Evolutionary conservation across 2,329 filamentous ascomycete genomes (phyloP), one percentile per base, ranked within the genome.

Genomic region (Alternaria sp.): DNA sequence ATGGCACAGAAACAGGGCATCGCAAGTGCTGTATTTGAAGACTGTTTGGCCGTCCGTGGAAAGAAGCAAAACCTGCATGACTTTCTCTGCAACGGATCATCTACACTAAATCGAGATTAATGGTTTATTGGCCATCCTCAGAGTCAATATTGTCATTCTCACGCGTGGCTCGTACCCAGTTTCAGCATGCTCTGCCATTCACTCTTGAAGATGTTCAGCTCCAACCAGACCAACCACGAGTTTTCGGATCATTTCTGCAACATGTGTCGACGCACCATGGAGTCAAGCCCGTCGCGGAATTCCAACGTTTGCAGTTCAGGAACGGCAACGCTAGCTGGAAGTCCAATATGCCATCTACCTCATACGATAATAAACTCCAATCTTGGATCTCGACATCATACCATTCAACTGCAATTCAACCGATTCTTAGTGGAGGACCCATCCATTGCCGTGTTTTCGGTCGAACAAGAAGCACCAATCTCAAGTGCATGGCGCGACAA

Each of bases 391-490:
- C 33, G 46, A 9, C 10, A 58, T 11, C 51, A 49, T 13, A 53
- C 29, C 8, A 53, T 49, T 24, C 48, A 41, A 11, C 36, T 63
- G 13, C 45, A 36, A 23, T 61, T 63, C 34, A 63, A 57, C 23
- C 58, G 53, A 17, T 55, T 63, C 14, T 40, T 63, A 17, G n/a
- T 49, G 5, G 61, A 61, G 39, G 51, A 63, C 17, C 52, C 61
- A 13, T 36, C 42, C n/a, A 45, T 63, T n/a, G 61, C 58, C 3
- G 58, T 63, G 1, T 63, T 63, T 36, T 63, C 61, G 13, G 23
- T 49, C 17, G 28, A 28, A 26, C 61, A 63, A 41, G 41, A 50
- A 31, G 46, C 58, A 39, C 45, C 51, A 6, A 44, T 58, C 6
- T 39, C 54, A 29, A 48, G n/a, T 13, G 28, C 29, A 21, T 63